A percentile compares a stretch with the other conserved stretches of the same genome.
Evolutionary conservation across 2,329 filamentous ascomycete genomes (phyloP).

Genomic region (Pseudocercospora musae): DNA sequence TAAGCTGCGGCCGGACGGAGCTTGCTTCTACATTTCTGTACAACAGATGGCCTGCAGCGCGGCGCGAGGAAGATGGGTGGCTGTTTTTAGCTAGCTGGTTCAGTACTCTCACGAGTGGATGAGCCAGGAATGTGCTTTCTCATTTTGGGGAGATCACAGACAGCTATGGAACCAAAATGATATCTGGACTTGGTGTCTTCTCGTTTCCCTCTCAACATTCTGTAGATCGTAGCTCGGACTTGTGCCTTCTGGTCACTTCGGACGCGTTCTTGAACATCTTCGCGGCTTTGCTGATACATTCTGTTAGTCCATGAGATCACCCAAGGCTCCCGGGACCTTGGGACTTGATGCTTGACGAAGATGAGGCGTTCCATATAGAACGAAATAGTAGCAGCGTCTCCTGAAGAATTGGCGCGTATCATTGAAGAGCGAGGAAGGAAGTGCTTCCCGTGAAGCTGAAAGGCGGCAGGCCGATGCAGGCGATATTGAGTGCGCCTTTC

Average conservation of each 20-base stretch:
- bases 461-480: not conserved
- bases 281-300: not conserved
- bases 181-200: not conserved
- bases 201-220: not conserved
- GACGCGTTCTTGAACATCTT: not conserved
- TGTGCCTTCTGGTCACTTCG: not conserved
- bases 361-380: not conserved
- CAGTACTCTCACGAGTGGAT: constrained; percentile 16
- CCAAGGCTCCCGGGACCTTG: not conserved
- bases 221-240: not conserved
- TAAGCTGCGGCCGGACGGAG: constrained; percentile 14
- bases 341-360: not conserved
- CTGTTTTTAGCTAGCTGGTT: constrained; percentile 16
- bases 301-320: not conserved
- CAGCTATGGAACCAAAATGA: constrained; percentile 1
- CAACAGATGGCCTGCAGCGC: constrained; percentile 21
- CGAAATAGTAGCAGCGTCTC: not conserved
- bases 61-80: constrained; percentile 19
- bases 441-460: not conserved
- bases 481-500: not conserved
- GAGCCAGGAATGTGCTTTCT: constrained; percentile 1
- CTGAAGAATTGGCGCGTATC: not conserved
- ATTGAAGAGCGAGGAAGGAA: too few species aligned
- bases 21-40: constrained; percentile 20
- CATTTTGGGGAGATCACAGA: constrained; percentile 2